Evolutionary conservation across 2,329 filamentous ascomycete genomes (phyloP), one percentile per base, ranked within the genome.

Genomic region (Botrytis tulipae): DNA sequence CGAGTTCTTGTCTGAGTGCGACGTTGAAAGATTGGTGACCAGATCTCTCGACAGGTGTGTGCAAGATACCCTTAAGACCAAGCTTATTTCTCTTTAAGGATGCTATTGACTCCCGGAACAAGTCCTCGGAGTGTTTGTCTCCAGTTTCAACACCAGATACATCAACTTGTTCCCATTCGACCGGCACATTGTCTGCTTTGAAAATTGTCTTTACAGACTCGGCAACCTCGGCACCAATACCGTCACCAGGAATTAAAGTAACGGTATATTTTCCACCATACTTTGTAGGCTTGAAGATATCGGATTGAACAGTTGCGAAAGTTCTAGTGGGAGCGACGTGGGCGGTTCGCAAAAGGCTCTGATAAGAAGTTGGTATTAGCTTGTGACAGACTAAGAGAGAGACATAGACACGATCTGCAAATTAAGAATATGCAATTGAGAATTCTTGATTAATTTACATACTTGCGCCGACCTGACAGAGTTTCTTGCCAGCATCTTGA

Each of bases 1-100:
- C 96, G 83, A 99, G 93, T 86, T 98, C 96, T 88, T 99, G 96
- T 81, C 96, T 94, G 84, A 99, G 91, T 80, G 96, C 96, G 80
- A 99, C 96, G 88, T 99, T 99, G 94, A 99, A 99, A 79, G 93
- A 97, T 86, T 97, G 94, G 89, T 99, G 96, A 81, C 96, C 96
- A 77, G 95, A 97, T 80, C 96, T 92, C 87, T 95, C 93, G 83
- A 99, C 93, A 78, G 96, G 96, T 40, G 96, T 99, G 89, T 98
- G 95, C 65, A 99, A 89, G 84, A 99, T 99, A 84, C 96, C 96
- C 90, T 99, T 99, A 82, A 99, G 90, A 80, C 95, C 96, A 80
- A 99, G 91, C 91, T 98, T 98, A 90, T 99, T 99, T 85, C 96
- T 92, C 88, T 94, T 94, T 81, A 99, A 90, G 73, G 96, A 98